Evolutionary conservation across 805 yeast genomes (phyloP), one percentile per base, ranked within the genome.

Genomic region (Torulaspora franciscae): DNA sequence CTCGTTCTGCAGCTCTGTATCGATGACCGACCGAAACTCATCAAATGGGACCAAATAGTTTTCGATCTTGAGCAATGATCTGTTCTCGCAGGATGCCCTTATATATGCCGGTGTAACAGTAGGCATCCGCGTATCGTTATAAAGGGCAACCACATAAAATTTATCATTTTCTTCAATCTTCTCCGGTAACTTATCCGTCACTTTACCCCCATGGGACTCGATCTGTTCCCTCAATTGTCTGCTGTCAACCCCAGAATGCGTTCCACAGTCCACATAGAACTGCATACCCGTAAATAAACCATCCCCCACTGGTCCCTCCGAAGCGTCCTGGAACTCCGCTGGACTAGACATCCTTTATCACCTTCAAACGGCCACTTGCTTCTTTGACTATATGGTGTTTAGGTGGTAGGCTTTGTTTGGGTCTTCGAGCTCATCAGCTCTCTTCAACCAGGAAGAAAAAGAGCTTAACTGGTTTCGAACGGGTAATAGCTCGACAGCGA

Each of bases 41-140:
- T 58, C 59, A 24, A 45, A 61, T 2, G 67, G 66, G 4, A 62
- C 62, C 40, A 61, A 40, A 46, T 56, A 62, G 41, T 55, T 49
- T 13, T 53, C 47, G 13, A 54, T 44, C 25, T 54, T 47, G 29
- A 59, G 40, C 28, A 59, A 42, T 17, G 46, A 50, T 29, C 50
- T 48, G 30, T 50, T 52, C 27, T 51, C 48, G 23, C 57, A 52
- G 47, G 65, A 62, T 7, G 56, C 60, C 33, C 51, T 52, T 37
- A 62, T 54, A 45, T 57, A 62, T 7, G 62, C 59, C 7, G 67
- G 58, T 1, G 59, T 55, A n/a, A 62, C 59, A 3, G 67, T 62
- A n/a, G 56, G 56, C 26, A 57, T 37, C 32, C 55, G 52, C 0
- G 64, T 55, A 27, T 55, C 55, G 47, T 62, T 62, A 17, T 56